Evolutionary conservation across 2,329 filamentous ascomycete genomes (phyloP).

Genomic region (Macroventuria anomochaeta): DNA sequence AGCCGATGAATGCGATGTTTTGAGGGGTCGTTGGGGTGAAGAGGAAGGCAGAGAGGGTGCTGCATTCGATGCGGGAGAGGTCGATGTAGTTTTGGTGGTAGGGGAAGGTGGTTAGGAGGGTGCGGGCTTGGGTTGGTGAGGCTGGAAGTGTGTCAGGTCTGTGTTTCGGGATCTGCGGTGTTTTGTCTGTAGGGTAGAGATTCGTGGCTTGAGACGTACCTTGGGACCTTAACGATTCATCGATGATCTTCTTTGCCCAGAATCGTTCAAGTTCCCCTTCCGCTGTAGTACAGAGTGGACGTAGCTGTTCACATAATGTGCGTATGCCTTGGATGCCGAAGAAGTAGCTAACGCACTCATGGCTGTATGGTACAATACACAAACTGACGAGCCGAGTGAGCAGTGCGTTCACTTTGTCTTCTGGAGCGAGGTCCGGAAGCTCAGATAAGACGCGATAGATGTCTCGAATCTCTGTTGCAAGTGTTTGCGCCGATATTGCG

Average conservation of each 20-base stretch:
- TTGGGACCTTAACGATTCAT: not conserved
- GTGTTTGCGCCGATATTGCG: constrained; percentile 23
- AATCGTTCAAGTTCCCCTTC: constrained; percentile 56
- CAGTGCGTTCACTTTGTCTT: constrained; percentile 40
- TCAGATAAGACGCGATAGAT: constrained; percentile 26
- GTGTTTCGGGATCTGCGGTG: too few relatives aligned
- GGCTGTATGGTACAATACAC: constrained; percentile 39
- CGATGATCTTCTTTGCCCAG: constrained; percentile 52
- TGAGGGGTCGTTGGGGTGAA: constrained; percentile 23
- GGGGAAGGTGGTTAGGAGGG: constrained; percentile 52
- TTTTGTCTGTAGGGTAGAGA: not conserved
- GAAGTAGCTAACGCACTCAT: constrained; percentile 31
- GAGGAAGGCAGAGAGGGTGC: constrained; percentile 49
- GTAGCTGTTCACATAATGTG: constrained; percentile 48
- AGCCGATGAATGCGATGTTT: constrained; percentile 58
- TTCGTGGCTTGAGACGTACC: constrained; percentile 2
- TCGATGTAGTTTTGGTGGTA: constrained; percentile 60
- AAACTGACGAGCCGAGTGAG: constrained; percentile 49
- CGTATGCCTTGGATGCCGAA: constrained; percentile 42
- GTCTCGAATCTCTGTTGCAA: constrained; percentile 29
- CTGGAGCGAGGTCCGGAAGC: constrained; percentile 40
- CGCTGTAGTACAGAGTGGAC: constrained; percentile 52
- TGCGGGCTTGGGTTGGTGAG: not conserved
- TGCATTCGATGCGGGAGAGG: constrained; percentile 56
- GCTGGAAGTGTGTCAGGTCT: not conserved